Evolutionary conservation across 23 red algal species (phyloP).

Genomic region (Gracilaria gracilis): DNA sequence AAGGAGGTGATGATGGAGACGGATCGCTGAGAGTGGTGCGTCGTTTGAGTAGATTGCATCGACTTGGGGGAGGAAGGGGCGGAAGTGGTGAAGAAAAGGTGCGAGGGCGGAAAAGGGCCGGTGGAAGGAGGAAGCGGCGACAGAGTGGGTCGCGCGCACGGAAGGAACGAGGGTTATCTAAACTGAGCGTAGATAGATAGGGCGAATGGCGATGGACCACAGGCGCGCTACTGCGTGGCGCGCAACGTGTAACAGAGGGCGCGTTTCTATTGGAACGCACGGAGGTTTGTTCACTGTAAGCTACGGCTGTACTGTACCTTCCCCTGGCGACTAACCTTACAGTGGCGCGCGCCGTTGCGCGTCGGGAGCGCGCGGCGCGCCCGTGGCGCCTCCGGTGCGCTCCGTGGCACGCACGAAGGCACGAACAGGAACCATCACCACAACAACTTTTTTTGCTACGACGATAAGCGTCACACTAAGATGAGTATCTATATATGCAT

Average conservation of each 20-base stretch:
- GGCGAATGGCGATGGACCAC: neutral
- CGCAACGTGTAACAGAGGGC: neutral
- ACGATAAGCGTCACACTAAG: no score
- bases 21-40: slow-evolving; percentile 15
- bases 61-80: slow-evolving; percentile 5
- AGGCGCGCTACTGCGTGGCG: no score
- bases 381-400: no score
- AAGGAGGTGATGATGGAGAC: slow-evolving; percentile 49
- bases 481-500: no score
- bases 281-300: neutral
- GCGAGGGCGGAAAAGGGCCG: neutral
- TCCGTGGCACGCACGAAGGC: no score
- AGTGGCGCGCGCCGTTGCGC: no score
- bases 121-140: neutral
- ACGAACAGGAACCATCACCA: no score
- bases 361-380: no score
- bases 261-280: slow-evolving; percentile 29
- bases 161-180: neutral
- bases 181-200: neutral
- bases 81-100: neutral
- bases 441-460: no score
- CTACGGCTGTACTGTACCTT: slow-evolving; percentile 22
- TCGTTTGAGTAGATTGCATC: slow-evolving; percentile 26
- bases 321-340: neutral
- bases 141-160: neutral